Evolutionary conservation across 768 basidiomycete genomes (phyloP), one percentile per base, ranked within the genome.

Genomic region (Austroboletus festivus): DNA sequence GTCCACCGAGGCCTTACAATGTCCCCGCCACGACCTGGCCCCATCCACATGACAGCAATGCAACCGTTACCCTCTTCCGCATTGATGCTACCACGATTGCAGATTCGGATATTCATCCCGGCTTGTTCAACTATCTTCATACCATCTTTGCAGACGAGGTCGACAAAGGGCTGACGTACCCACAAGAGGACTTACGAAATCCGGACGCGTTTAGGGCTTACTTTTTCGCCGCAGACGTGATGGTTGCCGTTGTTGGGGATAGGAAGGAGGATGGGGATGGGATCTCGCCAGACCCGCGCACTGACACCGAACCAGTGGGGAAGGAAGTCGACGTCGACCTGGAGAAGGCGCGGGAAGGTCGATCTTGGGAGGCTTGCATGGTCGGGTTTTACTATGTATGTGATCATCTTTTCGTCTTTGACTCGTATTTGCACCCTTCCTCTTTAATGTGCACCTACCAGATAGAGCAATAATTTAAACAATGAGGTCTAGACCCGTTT

Each of bases 331-430:
- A 51, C 22, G 26, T 61, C 19, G 60, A 63, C 39, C 58, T 85
- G 9, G 75, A 79, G 40, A 60, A 60, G 7, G 78, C 73, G n/a
- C 66, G 73, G 28, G 70, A 61, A 7, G 77, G 73, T 9, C 71
- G 83, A 53, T 52, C 70, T 15, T 92, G 88, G 88, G 74, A 79
- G 51, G 78, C 81, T 15, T 83, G 80, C 56, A 68, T 93, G 12
- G 85, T 81, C 21, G 92, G 89, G 4, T 86, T 77, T 61, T 90
- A 87, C 73, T 89, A 91, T 61, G 86, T 87, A 65, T 50, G 81
- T 72, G 41, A 40, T 46, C 41, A 21, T 9, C 20, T 11, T 12
- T 7, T 12, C 33, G 16, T 34, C 12, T 34, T 34, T 5, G 33
- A 8, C 33, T 28, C 15, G 15, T 4, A 33, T 33, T 33, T 33